A percentile compares a stretch with the other conserved stretches of the same genome.
Conservation (phyloP, 2,329 filamentous ascomycete species). For the Monosporascus ibericus region DNA sequence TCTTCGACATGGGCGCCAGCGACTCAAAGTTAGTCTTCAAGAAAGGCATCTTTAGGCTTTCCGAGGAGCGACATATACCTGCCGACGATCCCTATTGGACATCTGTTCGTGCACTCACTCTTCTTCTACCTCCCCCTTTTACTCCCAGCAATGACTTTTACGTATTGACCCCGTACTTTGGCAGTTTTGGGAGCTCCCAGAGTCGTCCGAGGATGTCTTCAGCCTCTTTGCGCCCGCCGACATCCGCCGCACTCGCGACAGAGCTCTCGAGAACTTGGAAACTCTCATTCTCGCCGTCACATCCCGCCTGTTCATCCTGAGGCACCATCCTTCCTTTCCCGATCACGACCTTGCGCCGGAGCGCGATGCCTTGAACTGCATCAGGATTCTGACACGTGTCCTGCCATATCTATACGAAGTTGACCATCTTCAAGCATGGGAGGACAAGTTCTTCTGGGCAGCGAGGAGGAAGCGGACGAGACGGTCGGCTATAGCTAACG, state of each 20-base stretch:
- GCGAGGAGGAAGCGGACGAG: constrained; percentile 65
- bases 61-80: constrained; percentile 83
- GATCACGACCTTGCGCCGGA: constrained; percentile 76
- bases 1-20: constrained; percentile 77
- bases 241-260: constrained; percentile 81
- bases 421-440: constrained; percentile 76
- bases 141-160: background rate
- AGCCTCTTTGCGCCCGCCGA: constrained; percentile 86
- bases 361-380: constrained; percentile 87
- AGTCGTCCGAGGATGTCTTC: constrained; percentile 93
- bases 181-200: constrained; percentile 95
- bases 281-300: constrained; percentile 79
- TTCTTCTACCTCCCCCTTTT: constrained; percentile 2
- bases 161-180: constrained; percentile 11
- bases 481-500: constrained; percentile 56
- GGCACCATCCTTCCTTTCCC: constrained; percentile 86
- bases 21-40: constrained; percentile 99
- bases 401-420: constrained; percentile 90
- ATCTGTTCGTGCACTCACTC: constrained; percentile 53
- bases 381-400: constrained; percentile 82
- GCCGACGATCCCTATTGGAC: constrained; percentile 91
- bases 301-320: constrained; percentile 74
- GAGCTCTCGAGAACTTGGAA: constrained; percentile 80
- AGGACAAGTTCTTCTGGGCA: constrained; percentile 90
- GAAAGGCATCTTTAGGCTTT: constrained; percentile 92